These are phyloP conservation scores for Cyclostephanos invisitatus DNA, from an alignment of 108 stramenopile genomes.

Conservation along the genomic window DNA sequence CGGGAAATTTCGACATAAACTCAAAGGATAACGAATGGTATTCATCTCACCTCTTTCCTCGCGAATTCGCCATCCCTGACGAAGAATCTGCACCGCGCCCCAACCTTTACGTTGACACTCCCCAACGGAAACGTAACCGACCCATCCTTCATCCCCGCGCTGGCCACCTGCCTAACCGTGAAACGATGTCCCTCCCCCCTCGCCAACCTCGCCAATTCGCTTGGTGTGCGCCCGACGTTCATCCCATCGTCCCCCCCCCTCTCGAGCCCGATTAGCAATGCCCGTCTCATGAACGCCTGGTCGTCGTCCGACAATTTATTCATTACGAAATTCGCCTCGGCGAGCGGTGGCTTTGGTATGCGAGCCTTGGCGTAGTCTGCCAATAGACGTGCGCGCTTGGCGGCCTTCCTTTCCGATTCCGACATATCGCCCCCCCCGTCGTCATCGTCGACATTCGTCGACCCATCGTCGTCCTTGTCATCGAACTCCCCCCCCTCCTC, in stretches of 20 bases:
- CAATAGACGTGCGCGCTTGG: slow-evolving; percentile 43
- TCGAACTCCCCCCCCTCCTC: slow-evolving; percentile 16
- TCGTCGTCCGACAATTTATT: slow-evolving; percentile 79
- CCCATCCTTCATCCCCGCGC: slow-evolving; percentile 89
- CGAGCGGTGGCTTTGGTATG: slow-evolving; percentile 83
- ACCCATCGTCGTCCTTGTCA: slow-evolving; percentile 47
- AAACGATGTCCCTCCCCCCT: slow-evolving; percentile 79
- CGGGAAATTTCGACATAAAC: background rate
- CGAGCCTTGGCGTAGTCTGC: slow-evolving; percentile 73
- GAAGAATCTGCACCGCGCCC: slow-evolving; percentile 80
- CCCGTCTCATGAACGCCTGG: slow-evolving; percentile 79
- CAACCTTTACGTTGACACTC: slow-evolving; percentile 73
- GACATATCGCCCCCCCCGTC: slow-evolving; percentile 14
- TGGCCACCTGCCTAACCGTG: slow-evolving; percentile 76
- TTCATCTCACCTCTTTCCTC: slow-evolving; percentile 61
- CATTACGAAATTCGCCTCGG: slow-evolving; percentile 88
- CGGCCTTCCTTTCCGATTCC: slow-evolving; percentile 21
- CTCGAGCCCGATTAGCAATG: slow-evolving; percentile 78
- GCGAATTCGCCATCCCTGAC: slow-evolving; percentile 84
- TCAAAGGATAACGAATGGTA: background rate
- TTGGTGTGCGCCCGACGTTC: slow-evolving; percentile 48
- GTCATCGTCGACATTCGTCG: slow-evolving; percentile 32
- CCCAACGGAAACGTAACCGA: slow-evolving; percentile 78
- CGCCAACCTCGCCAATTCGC: slow-evolving; percentile 66
- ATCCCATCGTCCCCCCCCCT: slow-evolving; percentile 24